Evolutionary conservation across 805 yeast genomes (phyloP).

Genomic region (Starmerella sp.): DNA sequence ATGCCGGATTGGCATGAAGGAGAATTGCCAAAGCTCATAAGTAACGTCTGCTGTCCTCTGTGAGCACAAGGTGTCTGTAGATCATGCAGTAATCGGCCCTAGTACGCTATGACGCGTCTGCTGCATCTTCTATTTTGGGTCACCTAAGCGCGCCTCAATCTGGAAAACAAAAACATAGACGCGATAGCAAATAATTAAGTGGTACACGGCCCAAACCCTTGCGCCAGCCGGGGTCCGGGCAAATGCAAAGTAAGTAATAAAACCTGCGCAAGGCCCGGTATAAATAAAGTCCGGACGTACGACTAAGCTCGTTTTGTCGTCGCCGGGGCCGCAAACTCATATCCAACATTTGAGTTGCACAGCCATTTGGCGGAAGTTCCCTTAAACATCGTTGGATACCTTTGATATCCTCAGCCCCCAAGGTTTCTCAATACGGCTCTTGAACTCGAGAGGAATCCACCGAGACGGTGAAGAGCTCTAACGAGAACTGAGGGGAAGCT

Average conservation of each 20-base stretch:
- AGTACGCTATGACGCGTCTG: neutral
- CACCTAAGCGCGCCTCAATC: neutral
- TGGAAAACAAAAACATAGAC: neutral
- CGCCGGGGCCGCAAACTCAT: neutral
- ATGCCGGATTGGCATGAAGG: too few species aligned
- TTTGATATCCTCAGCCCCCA: neutral
- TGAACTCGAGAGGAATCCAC: neutral
- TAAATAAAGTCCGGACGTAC: neutral
- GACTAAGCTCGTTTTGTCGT: neutral
- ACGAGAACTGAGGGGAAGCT: neutral
- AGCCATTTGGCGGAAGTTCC: neutral
- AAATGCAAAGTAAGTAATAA: neutral
- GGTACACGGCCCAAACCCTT: constrained; percentile 1
- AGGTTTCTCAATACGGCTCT: neutral
- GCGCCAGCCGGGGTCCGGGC: constrained; percentile 1
- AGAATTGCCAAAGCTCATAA: too few species aligned
- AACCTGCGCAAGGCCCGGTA: neutral
- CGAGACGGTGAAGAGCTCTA: neutral
- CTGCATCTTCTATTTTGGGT: neutral
- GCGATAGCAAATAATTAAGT: constrained; percentile 2
- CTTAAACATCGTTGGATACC: neutral
- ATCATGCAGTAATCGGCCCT: too few species aligned
- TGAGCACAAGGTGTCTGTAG: too few species aligned
- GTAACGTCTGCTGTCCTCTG: too few species aligned
- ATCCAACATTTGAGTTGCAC: neutral